Percentiles rank a stretch among this genome's conserved stretches.
phyloP scores from a whole-genome alignment of 169 alveolate species.

The Perkinsus olseni region DNA sequence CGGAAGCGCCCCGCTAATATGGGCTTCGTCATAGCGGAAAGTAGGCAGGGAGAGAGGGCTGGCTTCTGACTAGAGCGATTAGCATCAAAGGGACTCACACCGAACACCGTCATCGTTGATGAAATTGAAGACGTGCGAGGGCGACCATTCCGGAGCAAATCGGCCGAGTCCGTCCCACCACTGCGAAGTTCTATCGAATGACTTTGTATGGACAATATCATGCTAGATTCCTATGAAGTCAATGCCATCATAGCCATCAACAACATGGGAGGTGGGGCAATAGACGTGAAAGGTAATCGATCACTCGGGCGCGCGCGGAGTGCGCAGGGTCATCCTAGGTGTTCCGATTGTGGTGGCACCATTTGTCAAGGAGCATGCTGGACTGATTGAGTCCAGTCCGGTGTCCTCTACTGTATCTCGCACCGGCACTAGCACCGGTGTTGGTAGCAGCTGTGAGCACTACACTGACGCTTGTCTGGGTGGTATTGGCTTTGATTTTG shows the following conservation, averaged over 20 bases:
- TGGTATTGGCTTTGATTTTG: neutral
- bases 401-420: neutral
- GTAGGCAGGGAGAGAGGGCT: neutral
- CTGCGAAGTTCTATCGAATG: too few relatives aligned
- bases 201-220: neutral
- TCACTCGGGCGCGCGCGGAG: neutral
- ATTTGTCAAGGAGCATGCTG: neutral
- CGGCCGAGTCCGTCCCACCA: too few relatives aligned
- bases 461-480: neutral
- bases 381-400: neutral
- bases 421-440: neutral
- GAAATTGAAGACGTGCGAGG: too few relatives aligned
- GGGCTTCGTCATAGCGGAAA: neutral
- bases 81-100: too few relatives aligned
- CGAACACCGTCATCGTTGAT: too few relatives aligned
- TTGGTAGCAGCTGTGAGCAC: neutral
- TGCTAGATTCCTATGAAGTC: neutral
- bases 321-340: neutral
- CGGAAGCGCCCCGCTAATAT: neutral
- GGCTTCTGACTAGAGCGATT: too few relatives aligned
- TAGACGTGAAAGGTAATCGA: neutral
- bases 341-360: neutral
- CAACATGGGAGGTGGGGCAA: neutral
- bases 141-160: too few relatives aligned
- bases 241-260: neutral